Evolutionary conservation across 1,284 basidiomycete species (phyloP).

Genomic region (Pholiota adiposa): DNA sequence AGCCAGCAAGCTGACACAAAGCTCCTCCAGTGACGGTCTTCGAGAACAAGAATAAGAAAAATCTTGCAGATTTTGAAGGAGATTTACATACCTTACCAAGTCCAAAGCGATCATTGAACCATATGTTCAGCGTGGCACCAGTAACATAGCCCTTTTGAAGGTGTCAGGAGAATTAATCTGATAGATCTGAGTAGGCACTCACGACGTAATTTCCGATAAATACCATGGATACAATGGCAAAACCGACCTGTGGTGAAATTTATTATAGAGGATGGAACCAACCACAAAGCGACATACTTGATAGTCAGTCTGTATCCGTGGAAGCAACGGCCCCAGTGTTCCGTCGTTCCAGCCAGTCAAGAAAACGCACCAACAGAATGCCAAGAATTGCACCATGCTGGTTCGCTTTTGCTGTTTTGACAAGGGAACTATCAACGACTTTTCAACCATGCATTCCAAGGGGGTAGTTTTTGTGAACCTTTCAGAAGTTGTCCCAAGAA

Average conservation of each 20-base stretch:
- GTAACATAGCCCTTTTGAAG: slow-evolving; percentile 50
- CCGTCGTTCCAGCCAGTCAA: slow-evolving; percentile 64
- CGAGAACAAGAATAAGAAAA: not conserved
- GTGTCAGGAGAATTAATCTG: not conserved
- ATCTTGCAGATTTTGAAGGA: not conserved
- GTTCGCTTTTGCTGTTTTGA: slow-evolving; percentile 17
- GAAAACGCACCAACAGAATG: slow-evolving; percentile 41
- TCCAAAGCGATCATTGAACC: slow-evolving; percentile 55
- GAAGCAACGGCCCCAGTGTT: slow-evolving; percentile 58
- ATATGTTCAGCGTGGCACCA: slow-evolving; percentile 58
- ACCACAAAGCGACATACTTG: too few species aligned
- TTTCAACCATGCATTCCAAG: slow-evolving; percentile 3
- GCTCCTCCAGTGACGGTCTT: slow-evolving; percentile 37
- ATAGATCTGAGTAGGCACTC: slow-evolving; percentile 6
- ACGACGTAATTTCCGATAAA: slow-evolving; percentile 48
- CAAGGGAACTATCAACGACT: not conserved
- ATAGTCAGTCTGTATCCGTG: slow-evolving; percentile 58
- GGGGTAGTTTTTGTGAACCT: not conserved
- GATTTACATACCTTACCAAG: slow-evolving; percentile 57
- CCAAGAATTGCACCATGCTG: slow-evolving; percentile 34
- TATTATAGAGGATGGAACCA: too few species aligned
- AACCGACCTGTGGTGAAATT: slow-evolving; percentile 36
- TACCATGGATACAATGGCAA: slow-evolving; percentile 46
- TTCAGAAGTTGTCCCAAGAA: not conserved
- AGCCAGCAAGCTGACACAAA: slow-evolving; percentile 47